A percentile compares a stretch with the other conserved stretches of the same genome.
These are phyloP conservation scores for Cetraspora pellucida DNA, from an alignment of 192 early-diverging fungal species.

Conservation along the genomic window DNA sequence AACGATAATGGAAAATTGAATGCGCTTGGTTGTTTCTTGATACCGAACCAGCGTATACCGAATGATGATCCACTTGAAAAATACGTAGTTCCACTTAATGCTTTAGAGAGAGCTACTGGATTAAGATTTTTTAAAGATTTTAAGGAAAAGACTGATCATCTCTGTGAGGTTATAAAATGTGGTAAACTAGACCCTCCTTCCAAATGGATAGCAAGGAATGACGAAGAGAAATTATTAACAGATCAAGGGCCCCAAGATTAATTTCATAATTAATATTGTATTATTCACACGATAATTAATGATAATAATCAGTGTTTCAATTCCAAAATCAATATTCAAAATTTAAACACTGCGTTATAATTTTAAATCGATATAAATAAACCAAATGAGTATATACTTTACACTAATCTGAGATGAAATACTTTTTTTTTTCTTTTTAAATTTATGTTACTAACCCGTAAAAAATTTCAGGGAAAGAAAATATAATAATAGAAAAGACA, in stretches of 20 bases:
- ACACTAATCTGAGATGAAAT: too few relatives aligned
- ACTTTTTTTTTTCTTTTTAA: too few relatives aligned
- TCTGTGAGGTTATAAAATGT: conserved; percentile 19
- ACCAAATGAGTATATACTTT: too few relatives aligned
- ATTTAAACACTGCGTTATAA: too few relatives aligned
- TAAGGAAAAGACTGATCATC: background rate
- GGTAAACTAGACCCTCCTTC: conserved; percentile 19
- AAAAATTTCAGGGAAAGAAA: too few relatives aligned
- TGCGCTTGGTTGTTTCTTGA: conserved; percentile 72
- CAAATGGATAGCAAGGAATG: conserved; percentile 1
- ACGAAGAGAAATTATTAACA: background rate
- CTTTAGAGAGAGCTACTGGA: conserved; percentile 68
- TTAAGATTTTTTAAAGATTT: conserved; percentile 70
- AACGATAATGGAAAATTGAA: conserved; percentile 45
- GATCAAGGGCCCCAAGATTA: background rate
- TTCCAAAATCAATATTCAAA: too few relatives aligned
- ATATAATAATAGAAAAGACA: too few relatives aligned
- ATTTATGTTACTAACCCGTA: too few relatives aligned
- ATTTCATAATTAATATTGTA: too few relatives aligned
- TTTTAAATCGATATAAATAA: too few relatives aligned
- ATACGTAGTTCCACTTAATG: conserved; percentile 77
- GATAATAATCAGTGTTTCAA: too few relatives aligned
- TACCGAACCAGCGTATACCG: conserved; percentile 80
- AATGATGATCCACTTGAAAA: conserved; percentile 62
- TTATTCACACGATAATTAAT: too few relatives aligned